Evolutionary conservation across 345 rosid genomes (phyloP), one percentile per base, ranked within the genome.

Genomic region (Firmiana major): DNA sequence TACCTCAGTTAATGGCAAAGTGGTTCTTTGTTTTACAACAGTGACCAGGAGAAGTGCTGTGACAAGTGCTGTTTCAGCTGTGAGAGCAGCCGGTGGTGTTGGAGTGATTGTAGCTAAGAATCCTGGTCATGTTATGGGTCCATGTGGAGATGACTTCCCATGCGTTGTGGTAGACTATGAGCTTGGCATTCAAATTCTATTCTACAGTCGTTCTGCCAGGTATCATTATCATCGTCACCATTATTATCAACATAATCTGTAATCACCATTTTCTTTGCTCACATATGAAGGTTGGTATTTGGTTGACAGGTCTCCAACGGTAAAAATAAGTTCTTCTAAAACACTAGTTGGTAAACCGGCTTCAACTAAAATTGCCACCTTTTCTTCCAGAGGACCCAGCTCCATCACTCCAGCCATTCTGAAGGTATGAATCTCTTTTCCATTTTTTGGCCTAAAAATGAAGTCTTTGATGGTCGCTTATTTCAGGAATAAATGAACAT

Each of bases 301-400:
- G 63, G 53, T 58, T 45, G 43, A 48, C 71, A 80, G 83, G 43
- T 70, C 60, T 24, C 79, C 81, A n/a, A 12, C 5, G 0, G 86
- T 77, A 1, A 77, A 78, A 49, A n/a, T 83, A 42, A 80, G 81
- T 17, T 54, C 60, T 66, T 73, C 85, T 7, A 80, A 15, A 77
- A 83, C 83, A 74, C 59, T 77, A 5, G 62, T 80, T 6, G 83
- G 86, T 13, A 79, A 66, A 9, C 87, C 88, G 17, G 63, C 83
- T 1, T 66, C 85, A 55, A 64, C 88, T 22, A 83, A 82, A 34
- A 81, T 86, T 38, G 71, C 91, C 24, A 53, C 57, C 31, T 88
- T 88, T 73, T 83, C 91, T 36, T 84, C 89, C 4, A 82, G 91
- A 85, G 90, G 93, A 42, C 93, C 93, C 24, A 90, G 84, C 54